phyloP scores from a whole-genome alignment of 2,329 filamentous ascomycete genomes.

The Pseudocercospora cruenta region DNA sequence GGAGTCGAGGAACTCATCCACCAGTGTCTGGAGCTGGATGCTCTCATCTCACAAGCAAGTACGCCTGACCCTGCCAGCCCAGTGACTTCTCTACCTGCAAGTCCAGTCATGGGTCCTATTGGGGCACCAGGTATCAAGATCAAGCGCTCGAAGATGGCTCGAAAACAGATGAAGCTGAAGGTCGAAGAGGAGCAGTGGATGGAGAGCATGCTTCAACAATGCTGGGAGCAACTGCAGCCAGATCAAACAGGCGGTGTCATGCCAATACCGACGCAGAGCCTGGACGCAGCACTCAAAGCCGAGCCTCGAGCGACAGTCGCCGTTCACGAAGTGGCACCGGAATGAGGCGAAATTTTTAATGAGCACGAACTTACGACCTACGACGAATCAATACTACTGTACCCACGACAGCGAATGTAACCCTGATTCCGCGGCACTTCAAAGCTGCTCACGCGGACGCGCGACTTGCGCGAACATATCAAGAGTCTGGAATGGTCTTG shows the following conservation, averaged over 20 bases:
- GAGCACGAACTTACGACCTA: neutral
- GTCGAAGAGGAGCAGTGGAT: constrained; percentile 50
- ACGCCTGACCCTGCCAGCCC: constrained; percentile 33
- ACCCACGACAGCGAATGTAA: neutral
- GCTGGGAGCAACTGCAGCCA: constrained; percentile 43
- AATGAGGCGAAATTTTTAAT: constrained; percentile 18
- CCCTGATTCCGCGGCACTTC: neutral
- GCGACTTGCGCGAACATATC: neutral
- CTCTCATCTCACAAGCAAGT: constrained; percentile 31
- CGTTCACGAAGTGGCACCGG: constrained; percentile 30
- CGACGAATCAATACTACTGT: neutral
- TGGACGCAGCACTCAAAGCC: constrained; percentile 30
- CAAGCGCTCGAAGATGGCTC: constrained; percentile 49
- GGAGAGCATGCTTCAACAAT: constrained; percentile 47
- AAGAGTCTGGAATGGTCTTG: constrained; percentile 1
- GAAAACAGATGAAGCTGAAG: constrained; percentile 49
- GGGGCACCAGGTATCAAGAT: constrained; percentile 40
- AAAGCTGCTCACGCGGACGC: neutral
- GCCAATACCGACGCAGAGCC: constrained; percentile 21
- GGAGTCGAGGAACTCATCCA: constrained; percentile 52
- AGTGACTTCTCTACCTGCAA: constrained; percentile 20
- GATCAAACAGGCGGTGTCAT: constrained; percentile 8
- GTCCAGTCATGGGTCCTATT: constrained; percentile 32
- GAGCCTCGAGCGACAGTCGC: constrained; percentile 18
- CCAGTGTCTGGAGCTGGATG: constrained; percentile 50